phyloP scores from a whole-genome alignment of 2,329 filamentous ascomycete species.

The Fragosphaeria purpurea region DNA sequence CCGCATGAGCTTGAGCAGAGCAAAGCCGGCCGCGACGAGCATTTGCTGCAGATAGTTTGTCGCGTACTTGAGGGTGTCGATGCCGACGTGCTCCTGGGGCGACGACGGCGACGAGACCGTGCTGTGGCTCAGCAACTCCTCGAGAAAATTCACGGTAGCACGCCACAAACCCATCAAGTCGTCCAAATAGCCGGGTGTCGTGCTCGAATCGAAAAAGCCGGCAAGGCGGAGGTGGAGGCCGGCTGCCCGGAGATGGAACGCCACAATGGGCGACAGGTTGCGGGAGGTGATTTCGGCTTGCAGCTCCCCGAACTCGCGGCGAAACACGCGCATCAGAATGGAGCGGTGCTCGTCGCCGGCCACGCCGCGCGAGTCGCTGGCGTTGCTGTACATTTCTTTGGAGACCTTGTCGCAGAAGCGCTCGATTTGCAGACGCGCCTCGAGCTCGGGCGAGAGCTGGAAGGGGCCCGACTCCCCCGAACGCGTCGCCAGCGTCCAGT shows the following conservation, averaged over 20 bases:
- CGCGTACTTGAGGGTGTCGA: slow-evolving; percentile 53
- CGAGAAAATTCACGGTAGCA: slow-evolving; percentile 59
- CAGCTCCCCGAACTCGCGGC: slow-evolving; percentile 54
- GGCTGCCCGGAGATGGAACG: slow-evolving; percentile 62
- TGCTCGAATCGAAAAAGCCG: slow-evolving; percentile 71
- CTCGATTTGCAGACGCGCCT: slow-evolving; percentile 60
- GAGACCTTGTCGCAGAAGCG: slow-evolving; percentile 69
- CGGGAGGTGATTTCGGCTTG: slow-evolving; percentile 50
- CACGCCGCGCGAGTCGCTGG: slow-evolving; percentile 60
- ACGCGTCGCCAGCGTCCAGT: slow-evolving; percentile 58
- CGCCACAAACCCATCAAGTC: slow-evolving; percentile 69
- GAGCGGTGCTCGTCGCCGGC: slow-evolving; percentile 57
- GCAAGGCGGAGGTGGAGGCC: slow-evolving; percentile 66
- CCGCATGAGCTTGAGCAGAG: slow-evolving; percentile 66
- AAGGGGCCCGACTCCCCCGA: slow-evolving; percentile 51
- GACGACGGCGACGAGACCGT: slow-evolving; percentile 31
- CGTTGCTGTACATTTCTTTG: slow-evolving; percentile 70
- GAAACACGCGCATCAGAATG: slow-evolving; percentile 56
- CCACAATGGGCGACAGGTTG: slow-evolving; percentile 46
- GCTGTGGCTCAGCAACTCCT: slow-evolving; percentile 48
- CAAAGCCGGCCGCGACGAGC: slow-evolving; percentile 71
- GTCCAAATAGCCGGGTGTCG: slow-evolving; percentile 59
- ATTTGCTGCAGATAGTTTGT: slow-evolving; percentile 77
- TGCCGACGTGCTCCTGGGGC: slow-evolving; percentile 33
- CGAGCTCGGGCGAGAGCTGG: slow-evolving; percentile 50